Percentiles rank a stretch among this genome's conserved stretches.
These are phyloP conservation scores for Prunus mira DNA, from an alignment of 306 rosid species.

Conservation along the genomic window DNA sequence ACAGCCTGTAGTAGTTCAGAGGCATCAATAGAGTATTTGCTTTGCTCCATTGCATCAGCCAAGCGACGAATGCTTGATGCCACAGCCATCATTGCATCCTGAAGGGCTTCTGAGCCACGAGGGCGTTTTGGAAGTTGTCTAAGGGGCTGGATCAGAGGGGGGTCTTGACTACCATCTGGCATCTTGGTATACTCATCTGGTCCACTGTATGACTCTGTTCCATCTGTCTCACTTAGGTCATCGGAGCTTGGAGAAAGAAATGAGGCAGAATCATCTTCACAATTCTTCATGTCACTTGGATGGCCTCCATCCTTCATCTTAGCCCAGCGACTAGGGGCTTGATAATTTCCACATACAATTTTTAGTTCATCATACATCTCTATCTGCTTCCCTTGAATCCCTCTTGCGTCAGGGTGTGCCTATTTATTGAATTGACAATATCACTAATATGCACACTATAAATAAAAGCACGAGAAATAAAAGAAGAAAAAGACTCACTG, in stretches of 20 bases:
- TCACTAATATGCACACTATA: constrained; percentile 17
- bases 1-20: constrained; percentile 64
- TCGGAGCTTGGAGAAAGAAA: constrained; percentile 65
- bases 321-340: constrained; percentile 69
- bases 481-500: constrained; percentile 37
- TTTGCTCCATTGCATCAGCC: constrained; percentile 68
- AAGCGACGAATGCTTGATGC: constrained; percentile 67
- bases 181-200: constrained; percentile 54
- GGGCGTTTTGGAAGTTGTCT: constrained; percentile 58
- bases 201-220: constrained; percentile 62
- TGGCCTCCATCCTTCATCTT: constrained; percentile 53
- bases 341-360: constrained; percentile 83
- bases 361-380: constrained; percentile 83
- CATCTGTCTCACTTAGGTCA: constrained; percentile 57
- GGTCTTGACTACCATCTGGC: constrained; percentile 56
- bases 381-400: constrained; percentile 59
- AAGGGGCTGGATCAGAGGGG: constrained; percentile 44
- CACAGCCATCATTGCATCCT: constrained; percentile 61
- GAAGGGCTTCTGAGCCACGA: constrained; percentile 57
- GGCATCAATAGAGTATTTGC: constrained; percentile 49
- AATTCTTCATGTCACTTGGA: constrained; percentile 43
- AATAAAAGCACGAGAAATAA: constrained; percentile 8
- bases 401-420: constrained; percentile 76
- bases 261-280: constrained; percentile 58
- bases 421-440: constrained; percentile 31